A percentile compares a stretch with the other conserved stretches of the same genome.
phyloP scores from a whole-genome alignment of 352 stramenopile species.

The Peronosclerospora sorghi region DNA sequence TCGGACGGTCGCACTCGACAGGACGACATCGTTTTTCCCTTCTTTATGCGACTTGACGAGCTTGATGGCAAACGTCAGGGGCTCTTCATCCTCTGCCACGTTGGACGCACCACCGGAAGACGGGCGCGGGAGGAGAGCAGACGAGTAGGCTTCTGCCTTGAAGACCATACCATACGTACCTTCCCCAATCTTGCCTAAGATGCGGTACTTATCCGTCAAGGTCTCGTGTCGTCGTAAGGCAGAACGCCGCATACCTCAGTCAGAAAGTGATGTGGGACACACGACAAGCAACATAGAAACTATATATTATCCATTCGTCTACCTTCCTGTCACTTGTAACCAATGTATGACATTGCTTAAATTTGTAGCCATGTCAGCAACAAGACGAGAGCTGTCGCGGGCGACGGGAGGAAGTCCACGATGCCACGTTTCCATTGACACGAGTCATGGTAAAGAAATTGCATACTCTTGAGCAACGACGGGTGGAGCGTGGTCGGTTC shows the following conservation, averaged over 20 bases:
- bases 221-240: slow-evolving; percentile 53
- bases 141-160: slow-evolving; percentile 67
- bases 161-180: slow-evolving; percentile 86
- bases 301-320: too few relatives aligned
- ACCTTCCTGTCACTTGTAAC: too few relatives aligned
- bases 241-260: slow-evolving; percentile 36
- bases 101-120: slow-evolving; percentile 5
- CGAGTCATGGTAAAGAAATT: slow-evolving; percentile 83
- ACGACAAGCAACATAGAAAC: too few relatives aligned
- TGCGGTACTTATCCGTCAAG: slow-evolving; percentile 76
- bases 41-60: slow-evolving; percentile 86
- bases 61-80: slow-evolving; percentile 82
- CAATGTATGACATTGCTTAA: too few relatives aligned
- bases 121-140: slow-evolving; percentile 28
- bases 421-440: slow-evolving; percentile 59
- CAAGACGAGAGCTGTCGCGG: slow-evolving; percentile 48
- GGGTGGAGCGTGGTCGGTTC: slow-evolving; percentile 61
- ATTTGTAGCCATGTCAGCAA: slow-evolving; percentile 50
- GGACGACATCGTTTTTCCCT: slow-evolving; percentile 82
- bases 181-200: slow-evolving; percentile 82
- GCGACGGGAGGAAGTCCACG: slow-evolving; percentile 71
- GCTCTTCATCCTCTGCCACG: slow-evolving; percentile 50
- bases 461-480: slow-evolving; percentile 81
- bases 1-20: slow-evolving; percentile 80
- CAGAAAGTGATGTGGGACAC: too few relatives aligned